Evolutionary conservation across 2,329 filamentous ascomycete species (phyloP).

Genomic region (Plectosphaerella plurivora): DNA sequence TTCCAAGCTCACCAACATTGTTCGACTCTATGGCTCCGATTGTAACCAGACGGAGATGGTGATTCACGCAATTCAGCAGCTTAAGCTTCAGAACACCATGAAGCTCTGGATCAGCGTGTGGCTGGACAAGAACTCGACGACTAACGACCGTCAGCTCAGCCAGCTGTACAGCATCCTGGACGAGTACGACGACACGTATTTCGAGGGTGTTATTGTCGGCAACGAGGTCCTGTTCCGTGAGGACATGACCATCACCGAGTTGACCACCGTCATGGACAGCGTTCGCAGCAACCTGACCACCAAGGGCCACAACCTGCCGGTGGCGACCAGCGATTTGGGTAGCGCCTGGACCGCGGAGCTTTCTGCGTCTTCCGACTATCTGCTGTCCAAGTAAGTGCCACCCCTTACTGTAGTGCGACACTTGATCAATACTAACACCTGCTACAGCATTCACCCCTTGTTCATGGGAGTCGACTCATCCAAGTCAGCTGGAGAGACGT

Average conservation of each 20-base stretch:
- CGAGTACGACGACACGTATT: conserved; percentile 60
- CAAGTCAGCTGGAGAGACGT: conserved; percentile 75
- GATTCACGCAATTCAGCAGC: conserved; percentile 70
- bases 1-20: conserved; percentile 80
- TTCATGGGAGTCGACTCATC: conserved; percentile 73
- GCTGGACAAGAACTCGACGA: conserved; percentile 79
- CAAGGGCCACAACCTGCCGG: conserved; percentile 58
- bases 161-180: conserved; percentile 86
- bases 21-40: conserved; percentile 90
- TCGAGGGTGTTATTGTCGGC: conserved; percentile 77
- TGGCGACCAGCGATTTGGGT: conserved; percentile 85
- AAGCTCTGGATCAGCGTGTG: conserved; percentile 95
- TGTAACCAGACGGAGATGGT: conserved; percentile 98
- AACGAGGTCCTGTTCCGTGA: conserved; percentile 77
- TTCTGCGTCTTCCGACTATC: conserved; percentile 68
- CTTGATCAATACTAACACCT: neutral
- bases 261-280: conserved; percentile 60
- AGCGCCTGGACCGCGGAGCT: conserved; percentile 77
- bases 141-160: conserved; percentile 73
- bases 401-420: too few relatives aligned
- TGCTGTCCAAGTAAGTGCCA: conserved; percentile 71
- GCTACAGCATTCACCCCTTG: conserved; percentile 74
- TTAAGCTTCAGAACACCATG: conserved; percentile 66
- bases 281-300: conserved; percentile 70
- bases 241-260: conserved; percentile 61